Conservation (phyloP, 2,329 filamentous ascomycete species). For the Lachnum nothofagi region DNA sequence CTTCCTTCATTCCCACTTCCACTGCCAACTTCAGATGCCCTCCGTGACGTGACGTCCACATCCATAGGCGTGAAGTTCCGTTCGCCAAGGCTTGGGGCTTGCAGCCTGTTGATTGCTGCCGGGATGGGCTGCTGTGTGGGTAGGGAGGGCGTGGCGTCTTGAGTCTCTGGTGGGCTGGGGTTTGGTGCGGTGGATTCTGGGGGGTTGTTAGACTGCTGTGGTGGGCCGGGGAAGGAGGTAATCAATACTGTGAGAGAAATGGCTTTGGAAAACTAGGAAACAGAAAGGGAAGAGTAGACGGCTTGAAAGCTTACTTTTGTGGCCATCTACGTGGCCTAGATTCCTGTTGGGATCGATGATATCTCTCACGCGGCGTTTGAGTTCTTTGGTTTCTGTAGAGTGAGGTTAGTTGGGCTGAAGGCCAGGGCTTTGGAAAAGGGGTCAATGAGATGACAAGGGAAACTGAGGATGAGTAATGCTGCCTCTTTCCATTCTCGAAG, state of each 20-base stretch:
- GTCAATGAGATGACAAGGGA: too few relatives aligned
- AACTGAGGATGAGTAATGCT: too few relatives aligned
- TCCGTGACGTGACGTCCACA: slow-evolving; percentile 3
- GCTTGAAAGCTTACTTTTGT: slow-evolving; percentile 9
- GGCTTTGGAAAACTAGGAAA: not conserved
- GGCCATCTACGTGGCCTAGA: slow-evolving; percentile 72
- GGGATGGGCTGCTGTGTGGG: slow-evolving; percentile 1
- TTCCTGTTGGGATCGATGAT: slow-evolving; percentile 71
- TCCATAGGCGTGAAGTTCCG: slow-evolving; percentile 15
- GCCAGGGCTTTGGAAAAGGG: too few relatives aligned
- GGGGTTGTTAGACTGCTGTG: not conserved
- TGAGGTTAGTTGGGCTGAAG: not conserved
- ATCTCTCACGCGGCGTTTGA: slow-evolving; percentile 80
- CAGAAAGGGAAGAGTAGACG: not conserved
- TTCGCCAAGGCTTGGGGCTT: not conserved
- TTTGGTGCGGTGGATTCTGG: not conserved
- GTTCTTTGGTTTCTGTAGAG: slow-evolving; percentile 68
- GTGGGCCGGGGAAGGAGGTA: not conserved
- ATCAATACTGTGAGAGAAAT: too few relatives aligned
- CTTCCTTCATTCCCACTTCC: slow-evolving; percentile 1
- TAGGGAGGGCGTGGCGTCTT: not conserved
- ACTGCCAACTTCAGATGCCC: not conserved
- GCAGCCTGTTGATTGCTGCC: slow-evolving; percentile 1
- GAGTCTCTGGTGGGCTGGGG: not conserved
- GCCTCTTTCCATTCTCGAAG: too few relatives aligned